Evolutionary conservation across 2,329 filamentous ascomycete species (phyloP).

Genomic region (Aspergillus pseudonomiae): DNA sequence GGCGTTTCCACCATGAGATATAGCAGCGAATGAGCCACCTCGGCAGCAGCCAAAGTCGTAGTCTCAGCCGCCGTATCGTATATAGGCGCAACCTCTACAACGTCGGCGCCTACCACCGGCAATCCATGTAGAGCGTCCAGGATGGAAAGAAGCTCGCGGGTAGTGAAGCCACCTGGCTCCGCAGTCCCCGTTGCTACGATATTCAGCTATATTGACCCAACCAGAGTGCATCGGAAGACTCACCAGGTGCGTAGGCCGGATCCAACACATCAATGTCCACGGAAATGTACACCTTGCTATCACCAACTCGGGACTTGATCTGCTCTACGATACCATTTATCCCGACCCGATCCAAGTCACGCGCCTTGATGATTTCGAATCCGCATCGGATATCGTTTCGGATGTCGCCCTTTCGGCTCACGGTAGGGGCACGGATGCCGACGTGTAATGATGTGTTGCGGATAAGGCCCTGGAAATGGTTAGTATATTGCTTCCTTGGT

Average conservation of each 20-base stretch:
- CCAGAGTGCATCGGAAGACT: conserved; percentile 8
- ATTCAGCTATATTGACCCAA: background rate
- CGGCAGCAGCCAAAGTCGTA: conserved; percentile 57
- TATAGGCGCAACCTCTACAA: conserved; percentile 60
- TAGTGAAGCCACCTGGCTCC: conserved; percentile 60
- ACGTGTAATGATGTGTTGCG: conserved; percentile 59
- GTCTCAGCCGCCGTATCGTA: conserved; percentile 60
- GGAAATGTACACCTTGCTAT: conserved; percentile 56
- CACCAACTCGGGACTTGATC: conserved; percentile 51
- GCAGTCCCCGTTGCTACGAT: conserved; percentile 55
- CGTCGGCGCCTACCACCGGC: conserved; percentile 57
- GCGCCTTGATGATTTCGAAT: conserved; percentile 57
- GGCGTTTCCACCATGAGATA: conserved; percentile 37
- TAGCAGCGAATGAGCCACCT: conserved; percentile 56
- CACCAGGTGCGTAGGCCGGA: conserved; percentile 56
- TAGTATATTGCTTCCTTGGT: background rate
- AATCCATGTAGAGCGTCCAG: conserved; percentile 56
- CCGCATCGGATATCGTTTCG: conserved; percentile 57
- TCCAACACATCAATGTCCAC: conserved; percentile 62
- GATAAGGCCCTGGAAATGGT: conserved; percentile 46
- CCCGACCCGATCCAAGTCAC: conserved; percentile 56
- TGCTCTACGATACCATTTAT: conserved; percentile 51
- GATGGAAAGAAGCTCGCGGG: conserved; percentile 57
- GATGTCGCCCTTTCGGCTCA: conserved; percentile 54
- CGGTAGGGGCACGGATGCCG: conserved; percentile 57